A percentile compares a stretch with the other conserved stretches of the same genome.
phyloP scores from a whole-genome alignment of 805 yeast species.

The Candida fluviatilis region DNA sequence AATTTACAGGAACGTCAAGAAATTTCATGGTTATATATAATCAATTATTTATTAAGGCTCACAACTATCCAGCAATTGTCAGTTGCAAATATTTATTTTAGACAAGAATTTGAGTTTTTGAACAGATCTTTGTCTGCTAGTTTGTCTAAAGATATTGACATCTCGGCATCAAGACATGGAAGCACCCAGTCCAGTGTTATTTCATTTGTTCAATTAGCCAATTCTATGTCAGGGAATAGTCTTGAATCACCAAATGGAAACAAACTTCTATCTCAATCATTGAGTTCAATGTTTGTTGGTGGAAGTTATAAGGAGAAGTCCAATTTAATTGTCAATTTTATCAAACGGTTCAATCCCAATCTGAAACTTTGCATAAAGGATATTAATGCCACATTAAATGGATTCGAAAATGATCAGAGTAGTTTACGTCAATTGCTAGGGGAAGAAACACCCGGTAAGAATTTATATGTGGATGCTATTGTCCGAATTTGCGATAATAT shows the following conservation, averaged over 20 bases:
- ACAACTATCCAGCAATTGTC: conserved; percentile 14
- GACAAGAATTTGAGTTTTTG: conserved; percentile 15
- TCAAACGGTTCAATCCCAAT: conserved; percentile 10
- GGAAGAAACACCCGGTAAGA: conserved; percentile 15
- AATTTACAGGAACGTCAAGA: conserved; percentile 22
- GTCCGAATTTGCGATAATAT: conserved; percentile 12
- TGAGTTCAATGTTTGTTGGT: conserved; percentile 18
- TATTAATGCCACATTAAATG: conserved; percentile 1
- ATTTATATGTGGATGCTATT: conserved; percentile 11
- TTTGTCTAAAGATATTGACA: conserved; percentile 20
- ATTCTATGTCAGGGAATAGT: background rate
- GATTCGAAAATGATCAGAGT: background rate
- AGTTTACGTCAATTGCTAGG: conserved; percentile 8
- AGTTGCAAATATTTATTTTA: conserved; percentile 11
- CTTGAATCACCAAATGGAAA: background rate
- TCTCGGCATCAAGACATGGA: conserved; percentile 18
- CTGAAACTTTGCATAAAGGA: conserved; percentile 5
- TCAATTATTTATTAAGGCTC: conserved; percentile 20
- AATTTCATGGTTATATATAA: conserved; percentile 22
- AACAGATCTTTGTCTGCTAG: conserved; percentile 16
- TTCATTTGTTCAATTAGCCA: conserved; percentile 9
- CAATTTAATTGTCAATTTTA: conserved; percentile 16
- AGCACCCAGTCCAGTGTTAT: conserved; percentile 17
- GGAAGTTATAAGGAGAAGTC: conserved; percentile 32
- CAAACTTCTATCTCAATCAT: conserved; percentile 6